Conservation (phyloP, 192 early-diverging fungal species). For the Linnemannia schmuckeri region DNA sequence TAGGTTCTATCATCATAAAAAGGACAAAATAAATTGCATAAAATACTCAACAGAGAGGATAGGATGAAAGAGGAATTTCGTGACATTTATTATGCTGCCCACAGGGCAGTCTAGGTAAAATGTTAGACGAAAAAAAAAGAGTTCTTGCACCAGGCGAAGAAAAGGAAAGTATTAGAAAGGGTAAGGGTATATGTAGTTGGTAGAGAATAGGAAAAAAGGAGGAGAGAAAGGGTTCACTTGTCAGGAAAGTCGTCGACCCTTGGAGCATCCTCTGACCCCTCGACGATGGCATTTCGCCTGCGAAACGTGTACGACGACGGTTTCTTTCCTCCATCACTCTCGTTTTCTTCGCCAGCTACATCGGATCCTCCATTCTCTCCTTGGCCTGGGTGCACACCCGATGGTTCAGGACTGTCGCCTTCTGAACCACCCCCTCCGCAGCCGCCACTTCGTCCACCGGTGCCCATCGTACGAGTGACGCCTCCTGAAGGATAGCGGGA, state of each 20-base stretch:
- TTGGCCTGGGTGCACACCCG: constrained; percentile 24
- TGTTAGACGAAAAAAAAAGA: neutral
- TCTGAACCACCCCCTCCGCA: constrained; percentile 8
- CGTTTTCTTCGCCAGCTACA: neutral
- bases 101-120: neutral
- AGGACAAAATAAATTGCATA: neutral
- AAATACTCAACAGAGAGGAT: neutral
- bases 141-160: too few species aligned
- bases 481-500: neutral
- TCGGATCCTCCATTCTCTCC: constrained; percentile 3
- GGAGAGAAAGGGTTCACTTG: neutral
- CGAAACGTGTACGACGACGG: constrained; percentile 54
- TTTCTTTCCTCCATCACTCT: neutral
- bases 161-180: too few species aligned
- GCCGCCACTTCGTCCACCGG: neutral
- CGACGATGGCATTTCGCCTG: constrained; percentile 49
- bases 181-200: neutral
- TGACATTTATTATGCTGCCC: neutral
- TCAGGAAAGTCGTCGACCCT: constrained; percentile 34
- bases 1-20: neutral
- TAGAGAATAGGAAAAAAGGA: neutral
- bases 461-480: neutral
- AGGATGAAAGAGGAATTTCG: neutral
- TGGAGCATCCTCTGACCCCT: constrained; percentile 53
- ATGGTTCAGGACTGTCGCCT: constrained; percentile 15